Conservation (phyloP, 2,329 filamentous ascomycete species). For the Colletotrichum acutatum region DNA sequence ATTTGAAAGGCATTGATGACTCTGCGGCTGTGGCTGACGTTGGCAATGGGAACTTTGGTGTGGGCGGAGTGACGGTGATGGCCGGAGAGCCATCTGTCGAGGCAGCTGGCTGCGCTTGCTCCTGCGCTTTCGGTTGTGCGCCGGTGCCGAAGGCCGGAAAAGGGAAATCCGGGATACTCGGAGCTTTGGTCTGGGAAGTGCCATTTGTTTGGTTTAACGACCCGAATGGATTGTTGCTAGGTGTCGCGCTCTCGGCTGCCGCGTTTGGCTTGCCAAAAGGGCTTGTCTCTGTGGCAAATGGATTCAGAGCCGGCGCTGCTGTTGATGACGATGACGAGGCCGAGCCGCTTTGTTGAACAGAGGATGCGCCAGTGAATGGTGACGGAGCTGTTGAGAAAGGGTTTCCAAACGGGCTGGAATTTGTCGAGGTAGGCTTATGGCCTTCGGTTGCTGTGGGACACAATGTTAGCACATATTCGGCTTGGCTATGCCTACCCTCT, state of each 20-base stretch:
- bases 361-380: not conserved
- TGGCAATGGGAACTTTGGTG: conserved; percentile 29
- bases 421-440: not conserved
- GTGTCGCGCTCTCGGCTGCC: not conserved
- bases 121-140: conserved; percentile 18
- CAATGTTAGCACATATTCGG: conserved; percentile 24
- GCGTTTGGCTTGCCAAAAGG: conserved; percentile 10
- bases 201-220: conserved; percentile 10
- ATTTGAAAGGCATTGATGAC: conserved; percentile 11
- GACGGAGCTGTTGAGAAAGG: conserved; percentile 14
- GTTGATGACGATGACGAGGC: conserved; percentile 3
- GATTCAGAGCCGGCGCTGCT: conserved; percentile 10
- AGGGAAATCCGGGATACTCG: not conserved
- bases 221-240: conserved; percentile 18
- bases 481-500: not conserved
- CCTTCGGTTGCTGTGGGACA: conserved; percentile 16
- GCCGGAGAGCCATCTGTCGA: conserved; percentile 5
- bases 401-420: conserved; percentile 11
- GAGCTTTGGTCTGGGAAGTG: not conserved
- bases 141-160: conserved; percentile 6
- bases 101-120: conserved; percentile 11
- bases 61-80: conserved; percentile 33
- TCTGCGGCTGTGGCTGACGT: not conserved
- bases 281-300: conserved; percentile 20
- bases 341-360: not conserved